Conservation (phyloP, 1,139 yeast species). For the Taphrina pruni region DNA sequence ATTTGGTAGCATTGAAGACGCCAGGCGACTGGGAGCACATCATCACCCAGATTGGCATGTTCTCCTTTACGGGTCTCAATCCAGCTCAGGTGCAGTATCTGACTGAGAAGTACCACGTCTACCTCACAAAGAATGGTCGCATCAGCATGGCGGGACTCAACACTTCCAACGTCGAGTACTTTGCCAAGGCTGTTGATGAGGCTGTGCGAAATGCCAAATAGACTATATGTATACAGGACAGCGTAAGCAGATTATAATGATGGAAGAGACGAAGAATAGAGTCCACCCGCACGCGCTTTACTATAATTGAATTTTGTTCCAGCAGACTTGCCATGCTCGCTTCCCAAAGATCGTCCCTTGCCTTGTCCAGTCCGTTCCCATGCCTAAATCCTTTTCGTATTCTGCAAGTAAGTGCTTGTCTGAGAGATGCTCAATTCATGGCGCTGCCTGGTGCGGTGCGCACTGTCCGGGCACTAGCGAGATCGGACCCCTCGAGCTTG, state of each 20-base stretch:
- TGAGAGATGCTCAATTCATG: neutral
- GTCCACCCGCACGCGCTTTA: too few species aligned
- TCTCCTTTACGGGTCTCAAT: conserved; percentile 86
- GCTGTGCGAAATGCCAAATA: conserved; percentile 57
- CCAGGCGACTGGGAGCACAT: conserved; percentile 84
- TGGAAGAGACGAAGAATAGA: neutral
- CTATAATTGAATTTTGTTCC: too few species aligned
- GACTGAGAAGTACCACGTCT: conserved; percentile 77
- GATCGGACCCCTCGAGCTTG: conserved; percentile 7
- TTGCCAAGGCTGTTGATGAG: conserved; percentile 80
- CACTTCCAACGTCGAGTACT: conserved; percentile 73
- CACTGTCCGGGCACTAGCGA: conserved; percentile 18
- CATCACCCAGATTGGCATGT: conserved; percentile 93
- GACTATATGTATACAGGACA: neutral
- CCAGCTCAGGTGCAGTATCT: conserved; percentile 79
- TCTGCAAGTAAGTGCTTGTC: too few species aligned
- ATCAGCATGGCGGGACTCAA: conserved; percentile 93
- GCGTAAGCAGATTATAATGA: neutral
- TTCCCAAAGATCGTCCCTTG: too few species aligned
- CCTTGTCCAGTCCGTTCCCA: too few species aligned
- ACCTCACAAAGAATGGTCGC: conserved; percentile 67
- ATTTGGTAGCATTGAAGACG: conserved; percentile 62
- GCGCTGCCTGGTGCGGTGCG: conserved; percentile 14
- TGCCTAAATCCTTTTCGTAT: too few species aligned
- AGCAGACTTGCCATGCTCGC: too few species aligned